Percentiles rank a stretch among this genome's conserved stretches.
These are phyloP conservation scores for Epithele typhae DNA, from an alignment of 768 basidiomycete genomes.

Conservation along the genomic window DNA sequence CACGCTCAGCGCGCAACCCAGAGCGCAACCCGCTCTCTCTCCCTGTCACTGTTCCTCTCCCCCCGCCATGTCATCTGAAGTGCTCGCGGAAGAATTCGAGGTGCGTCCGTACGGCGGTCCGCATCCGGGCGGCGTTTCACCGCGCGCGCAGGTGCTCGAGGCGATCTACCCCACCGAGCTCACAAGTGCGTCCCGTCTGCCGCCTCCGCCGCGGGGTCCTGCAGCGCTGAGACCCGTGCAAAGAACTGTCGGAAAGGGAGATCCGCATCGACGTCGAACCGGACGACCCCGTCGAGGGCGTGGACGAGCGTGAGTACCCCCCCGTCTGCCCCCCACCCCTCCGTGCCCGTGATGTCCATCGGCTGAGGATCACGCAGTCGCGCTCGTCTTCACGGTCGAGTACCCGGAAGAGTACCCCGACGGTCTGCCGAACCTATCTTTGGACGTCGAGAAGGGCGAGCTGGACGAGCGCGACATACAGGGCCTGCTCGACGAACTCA, in stretches of 20 bases:
- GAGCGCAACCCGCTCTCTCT: too few species aligned
- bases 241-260: constrained; percentile 83
- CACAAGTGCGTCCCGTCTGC: constrained; percentile 63
- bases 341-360: too few species aligned
- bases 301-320: constrained; percentile 46
- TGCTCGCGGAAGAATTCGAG: constrained; percentile 88
- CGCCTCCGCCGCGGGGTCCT: constrained; percentile 23
- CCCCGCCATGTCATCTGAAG: constrained; percentile 54
- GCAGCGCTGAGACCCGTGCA: constrained; percentile 48
- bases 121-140: too few species aligned
- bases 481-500: constrained; percentile 51
- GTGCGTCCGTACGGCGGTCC: constrained; percentile 32
- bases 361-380: constrained; percentile 46
- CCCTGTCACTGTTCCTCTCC: too few species aligned
- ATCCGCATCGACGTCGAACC: constrained; percentile 86
- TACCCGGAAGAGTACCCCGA: constrained; percentile 88
- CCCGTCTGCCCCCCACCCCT: too few species aligned
- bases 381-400: constrained; percentile 63
- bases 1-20: too few species aligned
- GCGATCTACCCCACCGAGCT: constrained; percentile 95
- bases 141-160: constrained; percentile 76
- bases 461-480: constrained; percentile 56
- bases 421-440: constrained; percentile 63
- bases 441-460: constrained; percentile 59
- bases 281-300: constrained; percentile 65